Evolutionary conservation across 2,329 filamentous ascomycete genomes (phyloP).

Genomic region (Metarhizium anisopliae): DNA sequence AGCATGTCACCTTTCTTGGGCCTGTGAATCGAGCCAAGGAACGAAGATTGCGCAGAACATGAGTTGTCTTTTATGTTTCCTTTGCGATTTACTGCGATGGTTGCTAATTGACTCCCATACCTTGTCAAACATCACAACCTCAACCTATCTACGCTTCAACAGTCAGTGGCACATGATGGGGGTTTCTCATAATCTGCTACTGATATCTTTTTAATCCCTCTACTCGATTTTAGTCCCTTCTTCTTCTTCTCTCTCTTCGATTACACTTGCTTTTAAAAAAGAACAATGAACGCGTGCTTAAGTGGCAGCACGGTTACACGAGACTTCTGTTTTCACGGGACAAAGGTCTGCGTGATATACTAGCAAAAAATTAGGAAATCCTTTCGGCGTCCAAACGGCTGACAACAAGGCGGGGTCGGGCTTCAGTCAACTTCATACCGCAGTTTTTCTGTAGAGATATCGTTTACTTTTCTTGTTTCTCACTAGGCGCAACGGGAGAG

Average conservation of each 20-base stretch:
- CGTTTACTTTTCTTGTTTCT: background rate
- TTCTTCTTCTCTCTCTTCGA: background rate
- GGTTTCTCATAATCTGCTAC: background rate
- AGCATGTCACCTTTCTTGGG: slow-evolving; percentile 45
- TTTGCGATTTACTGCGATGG: slow-evolving; percentile 11
- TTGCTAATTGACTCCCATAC: background rate
- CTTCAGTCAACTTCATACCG: background rate
- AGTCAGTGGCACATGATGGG: background rate
- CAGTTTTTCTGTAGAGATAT: slow-evolving; percentile 1
- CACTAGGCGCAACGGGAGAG: slow-evolving; percentile 3
- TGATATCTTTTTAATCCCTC: slow-evolving; percentile 2
- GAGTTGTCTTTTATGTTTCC: slow-evolving; percentile 14
- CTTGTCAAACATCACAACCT: background rate
- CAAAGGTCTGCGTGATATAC: background rate
- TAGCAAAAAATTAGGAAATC: background rate
- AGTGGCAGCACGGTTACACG: background rate
- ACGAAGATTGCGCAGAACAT: slow-evolving; percentile 13
- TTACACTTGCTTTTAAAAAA: slow-evolving; percentile 2
- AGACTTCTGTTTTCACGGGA: background rate
- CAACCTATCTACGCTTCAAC: slow-evolving; percentile 3
- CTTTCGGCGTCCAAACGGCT: background rate
- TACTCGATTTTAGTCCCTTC: slow-evolving; percentile 9
- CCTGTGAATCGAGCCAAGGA: slow-evolving; percentile 33
- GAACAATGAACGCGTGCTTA: background rate
- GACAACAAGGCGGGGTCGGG: background rate